Conservation (phyloP, 148 eudicot species). For the Dianthus caryophyllus region DNA sequence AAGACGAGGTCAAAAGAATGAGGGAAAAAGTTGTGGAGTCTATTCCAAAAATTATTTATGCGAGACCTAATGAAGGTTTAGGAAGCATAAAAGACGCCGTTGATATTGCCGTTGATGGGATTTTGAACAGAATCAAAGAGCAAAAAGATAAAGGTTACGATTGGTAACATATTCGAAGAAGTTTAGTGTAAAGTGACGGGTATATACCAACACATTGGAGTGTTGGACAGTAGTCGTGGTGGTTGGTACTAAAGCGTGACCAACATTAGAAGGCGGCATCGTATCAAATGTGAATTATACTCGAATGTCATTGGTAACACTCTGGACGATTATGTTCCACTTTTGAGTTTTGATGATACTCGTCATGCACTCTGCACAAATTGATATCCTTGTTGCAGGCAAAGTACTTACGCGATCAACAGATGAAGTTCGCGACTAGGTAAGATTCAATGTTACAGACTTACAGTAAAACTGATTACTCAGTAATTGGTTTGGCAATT, state of each 20-base stretch:
- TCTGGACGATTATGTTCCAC: background rate
- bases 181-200: background rate
- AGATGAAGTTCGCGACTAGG: background rate
- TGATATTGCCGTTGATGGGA: slow-evolving; percentile 71
- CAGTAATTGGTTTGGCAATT: background rate
- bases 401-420: background rate
- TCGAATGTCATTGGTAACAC: background rate
- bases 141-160: slow-evolving; percentile 41
- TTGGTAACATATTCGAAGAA: slow-evolving; percentile 30
- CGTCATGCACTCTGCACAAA: background rate
- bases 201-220: background rate
- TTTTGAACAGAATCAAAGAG: slow-evolving; percentile 51
- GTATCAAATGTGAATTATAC: background rate
- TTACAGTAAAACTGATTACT: too few relatives aligned
- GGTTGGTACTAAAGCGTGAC: background rate
- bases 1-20: slow-evolving; percentile 53
- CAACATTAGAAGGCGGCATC: background rate
- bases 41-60: slow-evolving; percentile 64
- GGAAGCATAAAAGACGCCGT: slow-evolving; percentile 62
- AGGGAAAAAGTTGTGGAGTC: slow-evolving; percentile 74
- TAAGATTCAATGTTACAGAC: too few relatives aligned
- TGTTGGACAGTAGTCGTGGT: background rate
- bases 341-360: background rate
- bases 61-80: slow-evolving; percentile 47
- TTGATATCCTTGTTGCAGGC: background rate